Evolutionary conservation across 192 early-diverging fungal species (phyloP).

Genomic region (Dissophora globulifera): DNA sequence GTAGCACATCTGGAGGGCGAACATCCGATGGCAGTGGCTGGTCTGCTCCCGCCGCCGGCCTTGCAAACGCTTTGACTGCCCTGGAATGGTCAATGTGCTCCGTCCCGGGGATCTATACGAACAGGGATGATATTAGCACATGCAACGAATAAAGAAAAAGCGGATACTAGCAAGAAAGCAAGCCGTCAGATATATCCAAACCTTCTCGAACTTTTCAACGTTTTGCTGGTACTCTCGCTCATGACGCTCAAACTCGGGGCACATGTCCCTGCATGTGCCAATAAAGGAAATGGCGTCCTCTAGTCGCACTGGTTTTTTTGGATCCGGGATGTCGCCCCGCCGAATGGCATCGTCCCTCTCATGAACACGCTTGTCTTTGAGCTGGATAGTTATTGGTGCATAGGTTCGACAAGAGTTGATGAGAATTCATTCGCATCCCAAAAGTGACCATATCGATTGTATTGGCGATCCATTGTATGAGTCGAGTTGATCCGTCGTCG

Average conservation of each 20-base stretch:
- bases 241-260: conserved; percentile 87
- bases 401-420: no score
- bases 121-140: neutral
- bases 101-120: conserved; percentile 63
- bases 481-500: neutral
- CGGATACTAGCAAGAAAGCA: neutral
- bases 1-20: conserved; percentile 77
- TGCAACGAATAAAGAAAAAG: no score
- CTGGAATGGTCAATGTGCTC: conserved; percentile 68
- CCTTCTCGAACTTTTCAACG: conserved; percentile 80
- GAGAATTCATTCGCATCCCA: no score
- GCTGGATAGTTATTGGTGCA: conserved; percentile 44
- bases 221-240: conserved; percentile 84
- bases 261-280: conserved; percentile 89
- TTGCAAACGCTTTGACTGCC: conserved; percentile 85
- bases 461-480: neutral
- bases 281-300: conserved; percentile 76
- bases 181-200: conserved; percentile 12
- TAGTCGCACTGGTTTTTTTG: conserved; percentile 61
- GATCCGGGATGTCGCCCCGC: conserved; percentile 69
- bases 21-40: conserved; percentile 91
- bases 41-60: conserved; percentile 87
- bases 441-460: no score
- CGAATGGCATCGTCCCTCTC: conserved; percentile 73
- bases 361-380: conserved; percentile 70